phyloP scores from a whole-genome alignment of 352 stramenopile species.

The Phytophthora kernoviae region DNA sequence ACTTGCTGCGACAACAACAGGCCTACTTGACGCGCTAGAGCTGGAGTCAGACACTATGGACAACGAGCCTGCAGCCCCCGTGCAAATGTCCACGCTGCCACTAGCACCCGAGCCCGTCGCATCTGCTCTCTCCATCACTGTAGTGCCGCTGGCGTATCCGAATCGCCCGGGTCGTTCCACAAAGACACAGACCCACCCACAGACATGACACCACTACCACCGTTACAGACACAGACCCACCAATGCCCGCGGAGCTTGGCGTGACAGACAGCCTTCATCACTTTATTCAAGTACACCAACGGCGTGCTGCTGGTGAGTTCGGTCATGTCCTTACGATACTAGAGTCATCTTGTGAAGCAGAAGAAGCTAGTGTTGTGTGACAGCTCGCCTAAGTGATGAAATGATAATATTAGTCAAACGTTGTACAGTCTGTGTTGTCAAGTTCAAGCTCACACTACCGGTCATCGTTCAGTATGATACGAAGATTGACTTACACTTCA shows the following conservation, averaged over 20 bases:
- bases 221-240: not conserved
- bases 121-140: not conserved
- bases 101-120: not conserved
- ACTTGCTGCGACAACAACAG: constrained; percentile 11
- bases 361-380: too few species aligned
- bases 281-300: too few species aligned
- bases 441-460: too few species aligned
- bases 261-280: too few species aligned
- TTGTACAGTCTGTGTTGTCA: too few species aligned
- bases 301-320: too few species aligned
- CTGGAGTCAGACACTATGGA: not conserved
- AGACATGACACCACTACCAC: not conserved
- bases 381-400: too few species aligned
- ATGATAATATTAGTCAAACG: too few species aligned
- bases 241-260: not conserved
- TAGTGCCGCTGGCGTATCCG: not conserved
- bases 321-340: too few species aligned
- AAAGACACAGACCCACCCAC: constrained; percentile 16
- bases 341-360: too few species aligned
- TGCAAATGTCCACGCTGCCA: constrained; percentile 7
- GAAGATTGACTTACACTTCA: too few species aligned
- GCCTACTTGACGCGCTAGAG: constrained; percentile 1
- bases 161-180: not conserved
- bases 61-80: not conserved
- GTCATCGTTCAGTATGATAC: too few species aligned